A percentile compares a stretch with the other conserved stretches of the same genome.
Evolutionary conservation across 73 alveolate species (phyloP).

Genomic region (Stentor coeruleus): DNA sequence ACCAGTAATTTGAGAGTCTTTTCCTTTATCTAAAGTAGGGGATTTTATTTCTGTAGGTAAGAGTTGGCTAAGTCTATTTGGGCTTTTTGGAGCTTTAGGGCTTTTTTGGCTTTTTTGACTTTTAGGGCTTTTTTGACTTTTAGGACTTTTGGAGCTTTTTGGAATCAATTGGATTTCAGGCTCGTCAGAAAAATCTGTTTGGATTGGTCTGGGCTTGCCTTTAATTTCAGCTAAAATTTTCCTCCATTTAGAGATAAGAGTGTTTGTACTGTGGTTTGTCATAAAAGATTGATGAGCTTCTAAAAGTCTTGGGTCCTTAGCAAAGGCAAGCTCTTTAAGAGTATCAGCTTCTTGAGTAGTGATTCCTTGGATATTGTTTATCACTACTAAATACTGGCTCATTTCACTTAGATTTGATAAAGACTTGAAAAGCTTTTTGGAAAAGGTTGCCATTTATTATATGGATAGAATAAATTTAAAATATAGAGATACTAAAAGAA

Average conservation of each 20-base stretch:
- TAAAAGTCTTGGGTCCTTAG: background rate
- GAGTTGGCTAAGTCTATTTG: too few species aligned
- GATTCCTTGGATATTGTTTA: background rate
- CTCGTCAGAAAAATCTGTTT: too few species aligned
- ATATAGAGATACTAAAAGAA: too few species aligned
- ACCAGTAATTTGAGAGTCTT: background rate
- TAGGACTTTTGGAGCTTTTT: background rate
- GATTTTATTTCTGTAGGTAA: too few species aligned
- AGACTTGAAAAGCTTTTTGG: too few species aligned
- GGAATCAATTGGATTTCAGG: background rate
- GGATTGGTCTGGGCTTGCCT: too few species aligned
- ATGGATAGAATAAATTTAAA: too few species aligned
- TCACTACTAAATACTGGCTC: background rate
- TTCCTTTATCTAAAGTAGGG: background rate
- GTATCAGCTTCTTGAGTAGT: background rate
- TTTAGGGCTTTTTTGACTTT: background rate
- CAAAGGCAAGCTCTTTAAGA: slow-evolving; percentile 10
- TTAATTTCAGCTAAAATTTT: too few species aligned
- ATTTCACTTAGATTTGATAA: slow-evolving; percentile 18
- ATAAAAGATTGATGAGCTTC: background rate
- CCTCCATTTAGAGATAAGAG: background rate
- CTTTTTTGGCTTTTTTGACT: background rate
- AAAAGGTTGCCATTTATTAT: too few species aligned
- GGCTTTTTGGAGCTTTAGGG: too few species aligned
- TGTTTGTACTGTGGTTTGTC: background rate